phyloP scores from a whole-genome alignment of 805 yeast genomes.

The Zygosaccharomyces siamensis region DNA sequence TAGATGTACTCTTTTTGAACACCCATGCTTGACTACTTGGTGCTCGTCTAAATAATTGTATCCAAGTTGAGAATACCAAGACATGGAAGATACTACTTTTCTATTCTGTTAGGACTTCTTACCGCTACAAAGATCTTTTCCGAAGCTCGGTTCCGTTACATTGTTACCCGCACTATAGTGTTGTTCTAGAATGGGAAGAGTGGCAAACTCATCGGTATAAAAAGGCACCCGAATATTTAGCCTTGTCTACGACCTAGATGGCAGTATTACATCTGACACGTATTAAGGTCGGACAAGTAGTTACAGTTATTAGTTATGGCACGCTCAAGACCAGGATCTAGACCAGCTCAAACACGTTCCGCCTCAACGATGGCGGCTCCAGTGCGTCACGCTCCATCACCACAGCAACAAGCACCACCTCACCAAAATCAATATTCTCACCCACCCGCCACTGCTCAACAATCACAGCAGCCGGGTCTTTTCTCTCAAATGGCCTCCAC shows the following conservation, averaged over 20 bases:
- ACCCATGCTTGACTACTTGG: too few relatives aligned
- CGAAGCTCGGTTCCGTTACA: constrained; percentile 1
- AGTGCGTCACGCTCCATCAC: constrained; percentile 33
- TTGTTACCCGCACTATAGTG: neutral
- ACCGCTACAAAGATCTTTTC: neutral
- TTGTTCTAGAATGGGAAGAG: neutral
- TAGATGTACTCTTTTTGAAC: too few relatives aligned
- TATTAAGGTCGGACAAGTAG: neutral
- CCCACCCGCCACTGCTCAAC: constrained; percentile 47
- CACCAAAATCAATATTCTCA: constrained; percentile 41
- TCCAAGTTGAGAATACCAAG: neutral
- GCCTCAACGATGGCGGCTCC: constrained; percentile 73
- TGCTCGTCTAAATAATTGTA: too few relatives aligned
- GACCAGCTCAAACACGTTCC: constrained; percentile 52
- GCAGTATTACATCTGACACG: neutral
- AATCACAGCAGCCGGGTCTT: constrained; percentile 70
- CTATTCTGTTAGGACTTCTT: neutral
- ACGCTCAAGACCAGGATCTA: constrained; percentile 36
- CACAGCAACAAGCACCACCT: constrained; percentile 13
- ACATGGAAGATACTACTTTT: neutral
- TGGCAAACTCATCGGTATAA: constrained; percentile 1
- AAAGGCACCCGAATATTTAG: neutral
- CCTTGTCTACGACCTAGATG: too few relatives aligned
- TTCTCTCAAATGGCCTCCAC: constrained; percentile 98
- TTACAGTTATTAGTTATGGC: constrained; percentile 35